These are phyloP conservation scores for Harrya chromipes DNA, from an alignment of 768 basidiomycete species.

Conservation along the genomic window DNA sequence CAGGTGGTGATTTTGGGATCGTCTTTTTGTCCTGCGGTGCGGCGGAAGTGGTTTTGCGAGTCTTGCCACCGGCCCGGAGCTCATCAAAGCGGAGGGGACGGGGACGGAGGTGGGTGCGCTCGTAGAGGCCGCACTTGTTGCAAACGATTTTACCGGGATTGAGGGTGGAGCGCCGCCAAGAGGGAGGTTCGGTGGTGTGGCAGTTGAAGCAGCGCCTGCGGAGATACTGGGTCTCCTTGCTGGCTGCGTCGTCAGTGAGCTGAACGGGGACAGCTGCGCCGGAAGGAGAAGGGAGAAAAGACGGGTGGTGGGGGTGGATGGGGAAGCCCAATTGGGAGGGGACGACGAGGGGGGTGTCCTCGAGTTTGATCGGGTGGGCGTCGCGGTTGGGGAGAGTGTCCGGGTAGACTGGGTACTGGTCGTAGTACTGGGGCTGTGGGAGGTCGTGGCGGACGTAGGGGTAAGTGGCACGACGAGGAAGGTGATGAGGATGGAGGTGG, in stretches of 20 bases:
- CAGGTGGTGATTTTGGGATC: slow-evolving; percentile 30
- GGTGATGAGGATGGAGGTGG: slow-evolving; percentile 29
- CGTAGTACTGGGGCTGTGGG: slow-evolving; percentile 38
- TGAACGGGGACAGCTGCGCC: slow-evolving; percentile 59
- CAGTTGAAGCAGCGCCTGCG: slow-evolving; percentile 88
- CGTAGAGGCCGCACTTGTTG: slow-evolving; percentile 91
- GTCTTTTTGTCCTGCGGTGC: slow-evolving; percentile 31
- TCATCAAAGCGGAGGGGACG: slow-evolving; percentile 86
- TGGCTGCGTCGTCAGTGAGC: slow-evolving; percentile 87
- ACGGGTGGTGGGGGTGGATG: slow-evolving; percentile 32
- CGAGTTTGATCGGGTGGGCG: slow-evolving; percentile 55
- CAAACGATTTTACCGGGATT: slow-evolving; percentile 92
- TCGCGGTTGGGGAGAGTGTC: slow-evolving; percentile 37
- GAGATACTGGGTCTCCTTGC: slow-evolving; percentile 88
- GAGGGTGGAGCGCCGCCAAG: slow-evolving; percentile 84
- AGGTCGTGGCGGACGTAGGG: slow-evolving; percentile 76
- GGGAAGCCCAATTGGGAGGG: slow-evolving; percentile 52
- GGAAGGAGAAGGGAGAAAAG: slow-evolving; percentile 40
- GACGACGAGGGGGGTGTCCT: slow-evolving; percentile 57
- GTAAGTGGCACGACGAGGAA: slow-evolving; percentile 65
- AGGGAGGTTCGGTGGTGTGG: slow-evolving; percentile 87
- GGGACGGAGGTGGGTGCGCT: slow-evolving; percentile 82
- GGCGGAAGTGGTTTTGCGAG: slow-evolving; percentile 45
- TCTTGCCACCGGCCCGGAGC: slow-evolving; percentile 82
- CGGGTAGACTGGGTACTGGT: slow-evolving; percentile 36